A percentile compares a stretch with the other conserved stretches of the same genome.
These are phyloP conservation scores for Colletotrichum plurivorum DNA, from an alignment of 2,329 filamentous ascomycete species.

Conservation along the genomic window DNA sequence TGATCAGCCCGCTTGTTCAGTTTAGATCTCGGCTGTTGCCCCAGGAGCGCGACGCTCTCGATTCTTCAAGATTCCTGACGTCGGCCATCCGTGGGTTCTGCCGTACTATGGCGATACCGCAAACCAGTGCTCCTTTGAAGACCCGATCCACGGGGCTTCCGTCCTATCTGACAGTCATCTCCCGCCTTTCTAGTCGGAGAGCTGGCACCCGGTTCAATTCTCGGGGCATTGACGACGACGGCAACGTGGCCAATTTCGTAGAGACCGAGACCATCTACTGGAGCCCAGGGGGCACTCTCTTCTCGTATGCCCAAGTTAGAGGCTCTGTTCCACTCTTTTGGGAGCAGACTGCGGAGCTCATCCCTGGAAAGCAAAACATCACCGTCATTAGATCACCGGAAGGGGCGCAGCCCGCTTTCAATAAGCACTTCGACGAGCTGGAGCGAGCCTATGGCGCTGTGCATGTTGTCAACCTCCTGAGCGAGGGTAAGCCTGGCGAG, in stretches of 20 bases:
- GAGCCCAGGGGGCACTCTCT: conserved; percentile 82
- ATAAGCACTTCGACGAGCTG: conserved; percentile 93
- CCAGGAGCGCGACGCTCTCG: conserved; percentile 83
- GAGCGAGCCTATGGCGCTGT: conserved; percentile 90
- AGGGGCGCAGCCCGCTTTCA: conserved; percentile 93
- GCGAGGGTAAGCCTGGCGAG: conserved; percentile 88
- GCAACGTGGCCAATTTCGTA: conserved; percentile 98
- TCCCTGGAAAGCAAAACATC: conserved; percentile 96
- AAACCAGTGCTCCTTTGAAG: conserved; percentile 79
- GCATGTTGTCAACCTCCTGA: conserved; percentile 95
- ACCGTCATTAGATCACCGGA: conserved; percentile 89
- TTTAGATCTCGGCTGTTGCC: conserved; percentile 87
- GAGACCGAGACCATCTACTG: conserved; percentile 96
- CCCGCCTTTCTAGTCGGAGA: conserved; percentile 88
- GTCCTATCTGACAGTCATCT: conserved; percentile 90
- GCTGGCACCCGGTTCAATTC: conserved; percentile 97
- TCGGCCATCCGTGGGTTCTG: conserved; percentile 96
- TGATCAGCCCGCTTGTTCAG: conserved; percentile 93
- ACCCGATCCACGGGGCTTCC: conserved; percentile 78
- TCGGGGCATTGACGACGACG: conserved; percentile 97
- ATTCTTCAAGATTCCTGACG: conserved; percentile 88
- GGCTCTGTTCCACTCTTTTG: conserved; percentile 97
- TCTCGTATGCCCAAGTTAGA: conserved; percentile 93
- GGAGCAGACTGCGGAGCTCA: conserved; percentile 90
- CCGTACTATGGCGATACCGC: conserved; percentile 86